phyloP scores from a whole-genome alignment of 2,329 filamentous ascomycete species.

The Pyrenochaeta sp. region DNA sequence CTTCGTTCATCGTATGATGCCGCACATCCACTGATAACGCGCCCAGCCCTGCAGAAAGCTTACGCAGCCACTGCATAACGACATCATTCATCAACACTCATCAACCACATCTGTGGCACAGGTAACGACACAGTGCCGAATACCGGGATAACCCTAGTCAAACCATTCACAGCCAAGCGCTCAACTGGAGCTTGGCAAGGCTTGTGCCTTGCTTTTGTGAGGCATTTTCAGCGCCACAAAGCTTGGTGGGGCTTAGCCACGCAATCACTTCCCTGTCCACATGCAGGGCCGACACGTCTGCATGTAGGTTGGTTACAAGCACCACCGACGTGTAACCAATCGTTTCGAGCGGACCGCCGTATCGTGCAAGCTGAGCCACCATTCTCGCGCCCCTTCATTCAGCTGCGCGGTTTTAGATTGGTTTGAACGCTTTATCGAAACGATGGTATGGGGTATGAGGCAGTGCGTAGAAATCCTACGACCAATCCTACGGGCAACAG shows the following conservation, averaged over 20 bases:
- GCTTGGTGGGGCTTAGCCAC: constrained; percentile 35
- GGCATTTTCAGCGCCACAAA: constrained; percentile 37
- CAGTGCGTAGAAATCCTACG: constrained; percentile 18
- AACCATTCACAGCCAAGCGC: constrained; percentile 37
- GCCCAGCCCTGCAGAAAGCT: constrained; percentile 6
- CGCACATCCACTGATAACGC: background rate
- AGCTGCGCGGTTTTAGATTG: constrained; percentile 7
- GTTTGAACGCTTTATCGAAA: background rate
- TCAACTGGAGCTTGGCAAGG: constrained; percentile 30
- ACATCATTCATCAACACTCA: constrained; percentile 12
- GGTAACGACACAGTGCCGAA: background rate
- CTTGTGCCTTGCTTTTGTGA: constrained; percentile 34
- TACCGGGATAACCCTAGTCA: background rate
- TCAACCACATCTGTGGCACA: constrained; percentile 19
- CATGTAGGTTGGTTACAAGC: constrained; percentile 14
- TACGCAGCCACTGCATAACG: constrained; percentile 25
- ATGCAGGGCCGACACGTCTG: constrained; percentile 15
- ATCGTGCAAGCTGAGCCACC: constrained; percentile 22
- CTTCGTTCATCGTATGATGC: background rate
- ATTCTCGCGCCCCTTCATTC: constrained; percentile 3
- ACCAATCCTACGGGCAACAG: constrained; percentile 20
- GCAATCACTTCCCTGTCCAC: constrained; percentile 15
- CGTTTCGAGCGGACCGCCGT: background rate
- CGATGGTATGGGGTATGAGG: constrained; percentile 14
- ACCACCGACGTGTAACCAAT: constrained; percentile 15